Evolutionary conservation across 1,139 yeast species (phyloP).

Genomic region (Geotrichum armillariae): DNA sequence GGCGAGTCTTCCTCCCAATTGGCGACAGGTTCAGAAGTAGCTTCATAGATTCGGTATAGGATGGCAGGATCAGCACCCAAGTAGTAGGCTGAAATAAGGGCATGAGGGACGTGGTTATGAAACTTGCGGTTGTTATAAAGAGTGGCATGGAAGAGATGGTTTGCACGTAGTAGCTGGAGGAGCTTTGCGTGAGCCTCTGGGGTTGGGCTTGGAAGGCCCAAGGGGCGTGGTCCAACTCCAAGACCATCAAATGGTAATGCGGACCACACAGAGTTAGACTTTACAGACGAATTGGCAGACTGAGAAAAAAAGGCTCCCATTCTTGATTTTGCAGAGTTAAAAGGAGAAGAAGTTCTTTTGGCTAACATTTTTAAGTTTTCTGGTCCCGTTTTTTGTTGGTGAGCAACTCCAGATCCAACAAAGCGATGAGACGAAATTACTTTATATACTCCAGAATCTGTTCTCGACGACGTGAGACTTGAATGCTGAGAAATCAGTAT

Average conservation of each 20-base stretch:
- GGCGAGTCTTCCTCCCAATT: slow-evolving; percentile 36
- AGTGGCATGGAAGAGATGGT: slow-evolving; percentile 35
- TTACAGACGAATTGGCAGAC: slow-evolving; percentile 3
- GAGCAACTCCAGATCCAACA: not conserved
- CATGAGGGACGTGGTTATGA: slow-evolving; percentile 39
- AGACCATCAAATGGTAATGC: slow-evolving; percentile 24
- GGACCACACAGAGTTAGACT: not conserved
- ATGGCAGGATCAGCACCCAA: slow-evolving; percentile 29
- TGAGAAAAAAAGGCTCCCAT: slow-evolving; percentile 16
- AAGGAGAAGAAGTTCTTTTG: not conserved
- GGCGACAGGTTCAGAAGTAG: slow-evolving; percentile 14
- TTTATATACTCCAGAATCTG: not conserved
- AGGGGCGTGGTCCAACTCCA: slow-evolving; percentile 21
- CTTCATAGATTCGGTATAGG: slow-evolving; percentile 27
- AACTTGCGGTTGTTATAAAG: slow-evolving; percentile 33
- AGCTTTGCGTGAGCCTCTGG: slow-evolving; percentile 27
- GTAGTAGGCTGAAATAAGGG: slow-evolving; percentile 27
- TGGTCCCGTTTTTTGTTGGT: not conserved
- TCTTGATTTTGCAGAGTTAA: not conserved
- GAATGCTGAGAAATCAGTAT: not conserved
- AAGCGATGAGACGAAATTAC: not conserved
- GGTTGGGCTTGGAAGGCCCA: slow-evolving; percentile 27
- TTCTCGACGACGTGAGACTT: not conserved
- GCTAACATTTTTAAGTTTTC: not conserved
- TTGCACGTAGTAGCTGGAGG: slow-evolving; percentile 33